Evolutionary conservation across 2,329 filamentous ascomycete genomes (phyloP), one percentile per base, ranked within the genome.

Genomic region (Ilyonectria mors-panacis): DNA sequence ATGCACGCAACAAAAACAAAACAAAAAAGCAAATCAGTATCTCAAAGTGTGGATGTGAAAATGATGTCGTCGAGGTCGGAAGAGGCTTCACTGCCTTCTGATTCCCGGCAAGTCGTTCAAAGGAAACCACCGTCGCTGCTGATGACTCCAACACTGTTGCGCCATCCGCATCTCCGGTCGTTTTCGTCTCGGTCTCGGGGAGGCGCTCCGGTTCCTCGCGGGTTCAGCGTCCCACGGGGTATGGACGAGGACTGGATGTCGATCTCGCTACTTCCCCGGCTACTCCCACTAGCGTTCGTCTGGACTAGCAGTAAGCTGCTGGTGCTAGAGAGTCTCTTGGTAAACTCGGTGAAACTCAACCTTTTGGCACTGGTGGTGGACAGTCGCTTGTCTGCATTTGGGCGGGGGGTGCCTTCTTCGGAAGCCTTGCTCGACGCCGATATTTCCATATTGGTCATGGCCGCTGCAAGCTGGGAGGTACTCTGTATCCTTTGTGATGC

Each of bases 341-440:
- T 86, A 69, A 90, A 88, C 60, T 91, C 89, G 71, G 84, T 87
- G 70, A 91, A 89, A 80, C 87, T 89, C 62, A 89, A 83, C 66
- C 87, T 84, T 80, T 90, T 90, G 53, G 81, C 80, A 75, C 86
- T 89, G 56, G 85, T 86, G 45, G 81, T 81, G 30, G 88, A 90
- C 54, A 83, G 81, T 35, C 86, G 85, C 70, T 87, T 86, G 60
- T 87, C 85, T 54, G 76, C 75, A 61, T 73, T 75, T 50, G 78
- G 66, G 59, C 76, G 76, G 60, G 75, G 73, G 37, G 70, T 71
- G 28, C 70, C 70, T 47, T 85, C 81, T 50, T 84, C 82, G 9
- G 75, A 69, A 33, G 72, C 71, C 51, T 37, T 53, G 30, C 5
- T 15, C 28, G 50, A 19, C 10, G 65, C 58, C 33, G 76, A 62